Evolutionary conservation across 164 flowering plant species (phyloP).

Genomic region (Echeveria elegans): DNA sequence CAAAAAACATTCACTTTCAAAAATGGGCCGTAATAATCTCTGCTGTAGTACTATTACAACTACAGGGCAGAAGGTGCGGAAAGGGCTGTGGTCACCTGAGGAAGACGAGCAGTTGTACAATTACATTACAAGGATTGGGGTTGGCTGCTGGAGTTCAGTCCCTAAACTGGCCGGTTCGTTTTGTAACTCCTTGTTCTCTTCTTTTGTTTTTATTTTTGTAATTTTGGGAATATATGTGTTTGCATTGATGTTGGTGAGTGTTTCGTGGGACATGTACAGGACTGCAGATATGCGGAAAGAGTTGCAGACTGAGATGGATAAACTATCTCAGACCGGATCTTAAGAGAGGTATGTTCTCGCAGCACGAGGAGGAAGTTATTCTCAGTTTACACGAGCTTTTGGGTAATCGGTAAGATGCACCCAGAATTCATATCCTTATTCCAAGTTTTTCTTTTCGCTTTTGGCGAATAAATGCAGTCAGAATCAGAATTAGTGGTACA

Average conservation of each 20-base stretch:
- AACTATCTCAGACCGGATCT: constrained; percentile 87
- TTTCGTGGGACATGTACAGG: constrained; percentile 25
- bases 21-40: constrained; percentile 65
- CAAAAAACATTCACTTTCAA: background rate
- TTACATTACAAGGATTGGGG: constrained; percentile 59
- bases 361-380: constrained; percentile 72
- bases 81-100: constrained; percentile 92
- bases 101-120: constrained; percentile 82
- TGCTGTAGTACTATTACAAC: constrained; percentile 23
- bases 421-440: background rate
- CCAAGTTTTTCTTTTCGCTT: background rate
- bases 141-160: constrained; percentile 93
- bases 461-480: too few species aligned
- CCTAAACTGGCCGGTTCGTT: constrained; percentile 78
- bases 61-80: constrained; percentile 45
- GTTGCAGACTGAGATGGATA: constrained; percentile 86
- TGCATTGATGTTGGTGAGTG: background rate
- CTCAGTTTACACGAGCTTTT: constrained; percentile 67
- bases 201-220: background rate
- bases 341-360: constrained; percentile 81
- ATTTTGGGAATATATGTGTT: background rate
- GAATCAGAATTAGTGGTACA: too few species aligned
- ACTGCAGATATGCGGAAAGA: constrained; percentile 80
- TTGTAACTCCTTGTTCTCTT: background rate
- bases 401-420: constrained; percentile 93